These are phyloP conservation scores for Oldenlandia corymbosa DNA, from an alignment of 257 asterid genomes.

Conservation along the genomic window DNA sequence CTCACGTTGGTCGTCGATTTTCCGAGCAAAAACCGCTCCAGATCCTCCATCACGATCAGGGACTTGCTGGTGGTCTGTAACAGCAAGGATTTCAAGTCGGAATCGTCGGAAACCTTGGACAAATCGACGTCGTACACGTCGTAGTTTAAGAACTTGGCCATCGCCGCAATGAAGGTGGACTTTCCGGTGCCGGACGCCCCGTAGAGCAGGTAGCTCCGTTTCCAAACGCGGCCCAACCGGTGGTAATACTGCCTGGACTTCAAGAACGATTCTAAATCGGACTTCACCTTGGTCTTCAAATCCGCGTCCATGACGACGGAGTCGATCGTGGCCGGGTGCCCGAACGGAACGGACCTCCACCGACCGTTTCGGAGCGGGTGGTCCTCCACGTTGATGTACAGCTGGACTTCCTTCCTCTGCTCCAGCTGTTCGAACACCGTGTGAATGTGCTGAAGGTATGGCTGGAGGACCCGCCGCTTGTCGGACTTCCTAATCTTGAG, in stretches of 20 bases:
- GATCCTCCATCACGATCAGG: conserved; percentile 69
- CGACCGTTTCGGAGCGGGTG: conserved; percentile 48
- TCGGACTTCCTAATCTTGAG: conserved; percentile 62
- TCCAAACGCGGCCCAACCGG: conserved; percentile 89
- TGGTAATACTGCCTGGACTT: conserved; percentile 79
- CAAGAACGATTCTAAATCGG: conserved; percentile 60
- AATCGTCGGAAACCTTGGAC: conserved; percentile 52
- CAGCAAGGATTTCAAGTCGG: conserved; percentile 61
- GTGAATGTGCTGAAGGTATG: conserved; percentile 66
- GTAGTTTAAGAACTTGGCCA: conserved; percentile 64
- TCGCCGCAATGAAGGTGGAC: conserved; percentile 69
- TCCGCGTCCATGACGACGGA: conserved; percentile 80
- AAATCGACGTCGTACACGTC: conserved; percentile 75
- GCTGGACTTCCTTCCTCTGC: conserved; percentile 55
- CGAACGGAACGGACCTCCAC: conserved; percentile 66
- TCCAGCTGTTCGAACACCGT: conserved; percentile 65
- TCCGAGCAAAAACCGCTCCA: conserved; percentile 53
- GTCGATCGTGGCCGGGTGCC: conserved; percentile 87
- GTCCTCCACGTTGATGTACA: conserved; percentile 55
- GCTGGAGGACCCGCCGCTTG: conserved; percentile 60
- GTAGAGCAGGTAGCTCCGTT: conserved; percentile 71
- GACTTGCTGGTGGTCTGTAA: conserved; percentile 70
- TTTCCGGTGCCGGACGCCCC: conserved; percentile 88
- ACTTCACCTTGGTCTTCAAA: conserved; percentile 66
- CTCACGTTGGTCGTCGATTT: conserved; percentile 54